phyloP scores from a whole-genome alignment of 257 asterid genomes.

The Linaria vulgaris region DNA sequence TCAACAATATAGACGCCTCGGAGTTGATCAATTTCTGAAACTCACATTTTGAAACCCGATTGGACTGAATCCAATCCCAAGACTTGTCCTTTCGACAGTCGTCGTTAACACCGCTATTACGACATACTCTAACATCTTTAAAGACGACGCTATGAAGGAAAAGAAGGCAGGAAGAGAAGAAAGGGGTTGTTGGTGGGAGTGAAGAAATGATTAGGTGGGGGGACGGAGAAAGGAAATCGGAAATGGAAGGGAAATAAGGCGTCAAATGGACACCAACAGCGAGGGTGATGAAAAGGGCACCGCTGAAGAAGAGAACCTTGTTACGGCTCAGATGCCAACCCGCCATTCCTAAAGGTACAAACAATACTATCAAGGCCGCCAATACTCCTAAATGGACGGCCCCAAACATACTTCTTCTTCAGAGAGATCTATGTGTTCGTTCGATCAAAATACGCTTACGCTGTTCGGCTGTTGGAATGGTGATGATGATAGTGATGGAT shows the following conservation, averaged over 20 bases:
- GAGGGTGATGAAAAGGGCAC: slow-evolving; percentile 94
- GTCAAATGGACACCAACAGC: slow-evolving; percentile 90
- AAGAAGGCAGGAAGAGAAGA: slow-evolving; percentile 54
- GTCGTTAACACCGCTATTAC: slow-evolving; percentile 21
- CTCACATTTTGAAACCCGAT: slow-evolving; percentile 55
- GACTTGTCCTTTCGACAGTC: slow-evolving; percentile 31
- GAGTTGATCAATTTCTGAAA: slow-evolving; percentile 63
- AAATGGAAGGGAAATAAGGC: slow-evolving; percentile 74
- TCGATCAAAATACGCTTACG: slow-evolving; percentile 20
- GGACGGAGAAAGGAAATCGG: slow-evolving; percentile 41
- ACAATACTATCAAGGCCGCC: slow-evolving; percentile 87
- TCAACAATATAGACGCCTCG: slow-evolving; percentile 77
- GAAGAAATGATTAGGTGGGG: too few relatives aligned
- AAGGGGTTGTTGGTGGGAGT: too few relatives aligned
- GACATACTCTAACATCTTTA: slow-evolving; percentile 33
- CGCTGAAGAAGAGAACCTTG: slow-evolving; percentile 91
- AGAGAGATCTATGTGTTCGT: slow-evolving; percentile 17
- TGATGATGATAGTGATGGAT: slow-evolving; percentile 31
- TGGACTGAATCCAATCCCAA: slow-evolving; percentile 71
- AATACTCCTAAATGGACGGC: slow-evolving; percentile 81
- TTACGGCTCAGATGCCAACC: slow-evolving; percentile 98
- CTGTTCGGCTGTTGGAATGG: too few relatives aligned
- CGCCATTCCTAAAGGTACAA: slow-evolving; percentile 97
- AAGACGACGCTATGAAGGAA: slow-evolving; percentile 53
- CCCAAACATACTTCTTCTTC: slow-evolving; percentile 64